Conservation (phyloP, 495 filamentous ascomycete genomes). For the Penicillium odoratum region DNA sequence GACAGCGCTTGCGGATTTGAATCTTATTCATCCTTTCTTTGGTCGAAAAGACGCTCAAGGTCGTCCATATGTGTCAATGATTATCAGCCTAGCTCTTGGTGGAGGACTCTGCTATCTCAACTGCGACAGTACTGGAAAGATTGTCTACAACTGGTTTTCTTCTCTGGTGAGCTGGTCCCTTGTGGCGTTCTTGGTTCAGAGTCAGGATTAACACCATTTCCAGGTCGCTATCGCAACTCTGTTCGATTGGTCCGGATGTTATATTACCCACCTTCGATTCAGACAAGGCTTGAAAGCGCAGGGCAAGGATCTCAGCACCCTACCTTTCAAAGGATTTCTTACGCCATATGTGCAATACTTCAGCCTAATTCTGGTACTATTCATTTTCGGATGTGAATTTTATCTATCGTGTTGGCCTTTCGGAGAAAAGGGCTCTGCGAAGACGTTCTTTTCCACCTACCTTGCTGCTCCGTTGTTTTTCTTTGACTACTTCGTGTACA, state of each 20-base stretch:
- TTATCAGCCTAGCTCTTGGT: conserved; percentile 24
- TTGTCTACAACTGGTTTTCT: conserved; percentile 32
- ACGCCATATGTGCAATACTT: conserved; percentile 63
- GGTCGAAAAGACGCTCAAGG: conserved; percentile 29
- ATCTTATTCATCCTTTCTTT: conserved; percentile 28
- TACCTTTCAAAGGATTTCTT: conserved; percentile 57
- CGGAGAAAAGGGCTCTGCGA: conserved; percentile 27
- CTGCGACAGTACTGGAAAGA: conserved; percentile 20
- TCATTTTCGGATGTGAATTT: conserved; percentile 62
- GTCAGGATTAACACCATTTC: not conserved
- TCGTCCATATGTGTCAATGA: conserved; percentile 24
- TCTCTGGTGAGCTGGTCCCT: conserved; percentile 19
- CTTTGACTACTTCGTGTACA: conserved; percentile 31
- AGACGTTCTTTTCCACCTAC: conserved; percentile 32
- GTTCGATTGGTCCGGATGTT: conserved; percentile 55
- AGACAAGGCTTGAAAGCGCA: conserved; percentile 55
- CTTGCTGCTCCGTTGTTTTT: conserved; percentile 31
- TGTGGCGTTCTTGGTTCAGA: not conserved
- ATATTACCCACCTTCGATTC: conserved; percentile 64
- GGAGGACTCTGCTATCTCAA: conserved; percentile 32
- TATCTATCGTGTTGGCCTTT: conserved; percentile 44
- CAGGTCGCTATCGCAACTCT: conserved; percentile 32
- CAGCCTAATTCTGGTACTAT: conserved; percentile 56
- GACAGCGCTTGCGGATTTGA: conserved; percentile 27
- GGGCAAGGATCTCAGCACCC: conserved; percentile 46